These are phyloP conservation scores for Ensete ventricosum DNA, from an alignment of 176 grass and related monocot genomes.

Conservation along the genomic window DNA sequence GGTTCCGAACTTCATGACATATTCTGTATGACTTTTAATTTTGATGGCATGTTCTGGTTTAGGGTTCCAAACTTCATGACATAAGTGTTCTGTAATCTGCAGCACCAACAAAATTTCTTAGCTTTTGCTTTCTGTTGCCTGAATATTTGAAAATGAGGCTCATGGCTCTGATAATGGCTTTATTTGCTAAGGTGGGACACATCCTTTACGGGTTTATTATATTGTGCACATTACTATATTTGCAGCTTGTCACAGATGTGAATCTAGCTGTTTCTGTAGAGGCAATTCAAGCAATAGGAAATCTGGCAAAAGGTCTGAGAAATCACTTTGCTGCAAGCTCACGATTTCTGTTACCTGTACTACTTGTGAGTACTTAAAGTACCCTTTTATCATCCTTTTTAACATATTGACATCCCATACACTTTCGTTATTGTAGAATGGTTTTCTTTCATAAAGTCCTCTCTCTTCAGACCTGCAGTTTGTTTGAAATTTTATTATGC, in stretches of 20 bases:
- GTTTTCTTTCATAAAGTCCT: not conserved
- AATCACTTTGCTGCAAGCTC: conserved; percentile 81
- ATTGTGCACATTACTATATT: not conserved
- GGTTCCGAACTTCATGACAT: not conserved
- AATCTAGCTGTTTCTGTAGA: conserved; percentile 97
- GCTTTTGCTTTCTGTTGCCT: not conserved
- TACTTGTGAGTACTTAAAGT: conserved; percentile 66
- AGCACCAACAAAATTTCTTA: not conserved
- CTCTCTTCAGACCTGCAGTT: no score
- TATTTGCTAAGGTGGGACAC: not conserved
- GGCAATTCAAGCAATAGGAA: conserved; percentile 84
- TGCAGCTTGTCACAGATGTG: conserved; percentile 86
- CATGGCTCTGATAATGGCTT: not conserved
- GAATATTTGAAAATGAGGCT: not conserved
- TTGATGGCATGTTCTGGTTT: not conserved
- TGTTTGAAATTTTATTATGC: not conserved
- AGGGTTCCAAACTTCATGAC: not conserved
- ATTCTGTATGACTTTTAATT: not conserved
- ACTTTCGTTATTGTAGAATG: not conserved
- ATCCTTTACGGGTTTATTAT: not conserved
- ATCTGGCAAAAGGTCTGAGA: conserved; percentile 86
- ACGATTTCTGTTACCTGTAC: conserved; percentile 71
- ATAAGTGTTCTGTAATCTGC: not conserved
- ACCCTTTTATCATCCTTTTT: not conserved
- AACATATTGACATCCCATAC: not conserved